Base-by-base conservation (phyloP, 495 filamentous ascomycete species). In the Collariella sp. region DNA sequence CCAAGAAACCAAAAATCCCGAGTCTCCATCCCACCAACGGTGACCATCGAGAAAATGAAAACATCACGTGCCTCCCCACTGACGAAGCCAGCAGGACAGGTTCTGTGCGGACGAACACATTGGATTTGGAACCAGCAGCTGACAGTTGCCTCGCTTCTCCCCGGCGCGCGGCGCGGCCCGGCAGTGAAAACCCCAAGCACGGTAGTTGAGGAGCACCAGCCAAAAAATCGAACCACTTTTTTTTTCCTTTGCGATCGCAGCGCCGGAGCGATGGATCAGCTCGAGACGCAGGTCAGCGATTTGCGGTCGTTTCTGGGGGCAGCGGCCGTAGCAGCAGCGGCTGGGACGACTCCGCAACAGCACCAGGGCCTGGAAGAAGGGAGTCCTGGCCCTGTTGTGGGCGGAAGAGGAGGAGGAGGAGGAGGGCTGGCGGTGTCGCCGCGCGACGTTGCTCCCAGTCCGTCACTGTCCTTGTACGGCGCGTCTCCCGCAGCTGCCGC, bases 271-370 rank as follows among this genome's bases (percentile, higher is more conserved):
- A 79, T 79, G 77, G 76, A 79, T 59, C 73, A 72, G 61, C 74
- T 81, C 62, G 76, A 79, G 62, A 70, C 61, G 44, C 78, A 81
- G 65, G 75, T 76, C 57, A 76, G 67, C 64, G 78, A 81, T 66
- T 69, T 81, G 61, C 72, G 72, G 60, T 76, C 72, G 48, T 74
- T 81, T 36, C 55, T 69, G 52, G 54, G 47, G n/a, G 20, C 46
- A n/a, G 41, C 40, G 16, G 22, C 46, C 22, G 63, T 22, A 11
- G 20, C 46, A n/a, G 41, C 40, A 23, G 22, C 46, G 33, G 63
- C 29, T 31, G n/a, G n/a, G 26, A 4, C 26, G 26, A 9, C 26
- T 31, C 26, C 26, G 26, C 54, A 46, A 59, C 61, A 51, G 58
- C n/a, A n/a, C n/a, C 59, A 55, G 60, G 65, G 16, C 57, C 56